A percentile compares a stretch with the other conserved stretches of the same genome.
phyloP scores from a whole-genome alignment of 1,284 basidiomycete species.

The Salmacisia buchloeana region DNA sequence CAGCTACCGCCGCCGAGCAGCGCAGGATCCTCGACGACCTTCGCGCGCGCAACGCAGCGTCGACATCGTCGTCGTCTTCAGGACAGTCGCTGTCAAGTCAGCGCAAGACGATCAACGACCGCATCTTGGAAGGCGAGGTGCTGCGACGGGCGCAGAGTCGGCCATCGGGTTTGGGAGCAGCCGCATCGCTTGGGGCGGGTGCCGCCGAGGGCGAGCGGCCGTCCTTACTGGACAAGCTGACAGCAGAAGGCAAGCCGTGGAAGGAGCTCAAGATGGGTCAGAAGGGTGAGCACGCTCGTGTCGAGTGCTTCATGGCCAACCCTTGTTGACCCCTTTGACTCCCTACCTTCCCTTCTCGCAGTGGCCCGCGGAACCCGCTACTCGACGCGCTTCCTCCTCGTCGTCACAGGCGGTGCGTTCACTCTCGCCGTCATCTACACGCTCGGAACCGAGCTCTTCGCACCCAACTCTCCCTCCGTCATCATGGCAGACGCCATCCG shows the following conservation, averaged over 20 bases:
- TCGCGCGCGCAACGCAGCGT: not conserved
- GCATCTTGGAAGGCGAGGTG: not conserved
- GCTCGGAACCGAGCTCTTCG: conserved; percentile 80
- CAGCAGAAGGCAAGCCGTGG: conserved; percentile 5
- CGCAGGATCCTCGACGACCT: conserved; percentile 3
- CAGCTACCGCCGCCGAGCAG: too few species aligned
- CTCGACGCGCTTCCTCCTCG: conserved; percentile 59
- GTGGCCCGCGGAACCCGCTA: not conserved
- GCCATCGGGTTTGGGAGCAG: not conserved
- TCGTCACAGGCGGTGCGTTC: conserved; percentile 65
- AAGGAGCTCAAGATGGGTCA: not conserved
- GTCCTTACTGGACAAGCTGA: not conserved
- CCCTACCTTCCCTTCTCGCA: not conserved
- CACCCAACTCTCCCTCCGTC: conserved; percentile 84
- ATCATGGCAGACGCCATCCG: conserved; percentile 81
- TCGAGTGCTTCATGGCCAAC: not conserved
- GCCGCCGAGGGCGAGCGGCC: not conserved
- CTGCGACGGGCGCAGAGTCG: not conserved
- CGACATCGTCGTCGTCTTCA: too few species aligned
- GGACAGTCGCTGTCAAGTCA: not conserved
- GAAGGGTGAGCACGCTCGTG: not conserved
- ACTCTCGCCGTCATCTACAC: conserved; percentile 65
- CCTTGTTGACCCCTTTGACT: not conserved
- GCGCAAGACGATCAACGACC: not conserved
- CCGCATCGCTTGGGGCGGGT: not conserved